phyloP scores from a whole-genome alignment of 2,329 filamentous ascomycete genomes.

The Lecanicillium sp. region DNA sequence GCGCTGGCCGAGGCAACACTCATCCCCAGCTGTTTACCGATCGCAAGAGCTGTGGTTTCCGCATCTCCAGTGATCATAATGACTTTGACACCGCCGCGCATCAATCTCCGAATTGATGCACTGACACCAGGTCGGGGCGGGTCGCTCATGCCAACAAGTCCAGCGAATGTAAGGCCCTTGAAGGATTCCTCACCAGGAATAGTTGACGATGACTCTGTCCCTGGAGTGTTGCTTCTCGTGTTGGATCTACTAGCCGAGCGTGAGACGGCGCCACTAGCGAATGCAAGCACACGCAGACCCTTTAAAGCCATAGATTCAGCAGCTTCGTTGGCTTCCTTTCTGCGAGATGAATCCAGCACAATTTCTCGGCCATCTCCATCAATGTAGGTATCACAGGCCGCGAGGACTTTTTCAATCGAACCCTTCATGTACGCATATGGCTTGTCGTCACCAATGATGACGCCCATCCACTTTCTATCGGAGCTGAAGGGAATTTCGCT shows the following conservation, averaged over 20 bases:
- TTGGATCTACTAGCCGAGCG: constrained; percentile 38
- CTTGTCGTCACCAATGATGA: constrained; percentile 68
- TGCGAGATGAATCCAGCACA: constrained; percentile 69
- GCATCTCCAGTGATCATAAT: constrained; percentile 99
- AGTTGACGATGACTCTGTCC: constrained; percentile 32
- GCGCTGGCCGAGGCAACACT: constrained; percentile 55
- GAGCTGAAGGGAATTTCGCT: constrained; percentile 94
- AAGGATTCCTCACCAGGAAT: constrained; percentile 65
- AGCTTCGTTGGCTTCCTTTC: constrained; percentile 68
- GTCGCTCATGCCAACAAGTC: constrained; percentile 94
- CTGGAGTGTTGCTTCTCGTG: constrained; percentile 48
- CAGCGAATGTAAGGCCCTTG: constrained; percentile 79
- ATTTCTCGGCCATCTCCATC: constrained; percentile 81
- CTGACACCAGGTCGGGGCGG: constrained; percentile 87
- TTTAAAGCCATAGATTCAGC: constrained; percentile 83
- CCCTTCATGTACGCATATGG: constrained; percentile 95
- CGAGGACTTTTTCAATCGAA: constrained; percentile 79
- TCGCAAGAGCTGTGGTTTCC: constrained; percentile 88
- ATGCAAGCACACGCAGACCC: constrained; percentile 84
- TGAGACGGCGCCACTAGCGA: constrained; percentile 74
- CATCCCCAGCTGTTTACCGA: constrained; percentile 94
- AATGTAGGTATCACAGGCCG: constrained; percentile 84
- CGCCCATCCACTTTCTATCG: constrained; percentile 98
- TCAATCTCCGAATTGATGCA: constrained; percentile 78
- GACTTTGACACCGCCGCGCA: constrained; percentile 91